Conservation (phyloP, 495 filamentous ascomycete genomes). For the Lasiosphaeriaceae sp. region DNA sequence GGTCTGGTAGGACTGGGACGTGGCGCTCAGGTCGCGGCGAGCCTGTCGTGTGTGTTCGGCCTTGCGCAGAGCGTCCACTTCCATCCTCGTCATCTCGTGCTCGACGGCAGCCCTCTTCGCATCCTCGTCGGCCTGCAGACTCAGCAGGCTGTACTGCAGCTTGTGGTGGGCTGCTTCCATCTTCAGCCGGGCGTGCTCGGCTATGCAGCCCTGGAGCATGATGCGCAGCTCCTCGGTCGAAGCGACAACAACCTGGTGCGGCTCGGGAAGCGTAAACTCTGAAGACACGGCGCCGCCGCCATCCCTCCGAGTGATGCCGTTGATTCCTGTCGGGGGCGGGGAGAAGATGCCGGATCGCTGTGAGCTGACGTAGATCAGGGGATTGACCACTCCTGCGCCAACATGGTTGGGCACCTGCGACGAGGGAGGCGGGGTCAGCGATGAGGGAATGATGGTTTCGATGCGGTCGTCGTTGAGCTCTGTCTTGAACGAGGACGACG, state of each 20-base stretch:
- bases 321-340: conserved; percentile 54
- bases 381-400: conserved; percentile 25
- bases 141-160: conserved; percentile 82
- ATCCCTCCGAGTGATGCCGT: conserved; percentile 45
- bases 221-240: conserved; percentile 54
- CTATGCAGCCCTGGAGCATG: conserved; percentile 48
- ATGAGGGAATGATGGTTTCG: conserved; percentile 41
- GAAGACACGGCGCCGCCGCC: conserved; percentile 42
- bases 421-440: conserved; percentile 72
- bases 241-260: conserved; percentile 62
- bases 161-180: conserved; percentile 89
- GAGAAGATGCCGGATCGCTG: conserved; percentile 43
- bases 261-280: conserved; percentile 54
- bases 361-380: conserved; percentile 42
- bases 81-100: conserved; percentile 84
- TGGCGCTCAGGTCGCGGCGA: conserved; percentile 37
- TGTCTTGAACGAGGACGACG: conserved; percentile 32
- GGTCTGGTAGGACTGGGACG: conserved; percentile 36
- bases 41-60: conserved; percentile 50
- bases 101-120: conserved; percentile 87
- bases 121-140: conserved; percentile 80
- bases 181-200: conserved; percentile 60
- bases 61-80: conserved; percentile 80
- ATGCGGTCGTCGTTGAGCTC: conserved; percentile 37
- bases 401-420: conserved; percentile 54